Evolutionary conservation across 1,284 basidiomycete species (phyloP), one percentile per base, ranked within the genome.

Genomic region (Volvariella volvacea): DNA sequence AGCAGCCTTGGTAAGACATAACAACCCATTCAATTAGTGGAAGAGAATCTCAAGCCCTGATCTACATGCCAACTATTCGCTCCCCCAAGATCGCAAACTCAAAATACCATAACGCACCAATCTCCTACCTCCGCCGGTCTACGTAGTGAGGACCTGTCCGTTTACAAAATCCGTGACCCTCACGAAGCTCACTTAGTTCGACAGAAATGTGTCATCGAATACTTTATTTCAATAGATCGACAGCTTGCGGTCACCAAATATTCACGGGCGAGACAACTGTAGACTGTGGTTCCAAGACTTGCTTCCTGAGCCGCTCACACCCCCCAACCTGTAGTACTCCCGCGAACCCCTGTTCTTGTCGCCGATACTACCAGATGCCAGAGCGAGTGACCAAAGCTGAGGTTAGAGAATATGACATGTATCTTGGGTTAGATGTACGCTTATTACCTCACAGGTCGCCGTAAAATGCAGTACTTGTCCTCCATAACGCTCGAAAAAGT

Each of bases 101-200:
- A 28, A 28, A 28, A 28, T 28, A 28, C 25, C 6, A 28, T 28
- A 28, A 12, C 12, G 25, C 12, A 28, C 25, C 3, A n/a, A 39
- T 19, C 36, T n/a, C 76, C 71, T 83, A 80, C 76, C 75, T 80
- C 80, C 79, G 79, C 79, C 80, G 80, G 78, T 71, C 54, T 61
- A 51, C 55, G 48, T 55, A 58, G 60, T 63, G 58, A 58, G 67
- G 30, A 31, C 61, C 55, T 60, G 59, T 48, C 51, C 51, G 44
- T 53, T 44, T 30, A 42, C 49, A 51, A 57, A 55, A 51, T 54
- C 52, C 49, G 51, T 52, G 39, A 52, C 50, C 39, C 46, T 46
- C 52, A 52, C 56, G 51, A 63, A 59, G 47, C 48, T 54, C 12
- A 28, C 6, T 28, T 28, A 12, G 25, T 28, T 28, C 12, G 25